Percentiles rank a stretch among this genome's conserved stretches.
Evolutionary conservation across 805 yeast species (phyloP).

Genomic region (Sugiyamaella smithiae): DNA sequence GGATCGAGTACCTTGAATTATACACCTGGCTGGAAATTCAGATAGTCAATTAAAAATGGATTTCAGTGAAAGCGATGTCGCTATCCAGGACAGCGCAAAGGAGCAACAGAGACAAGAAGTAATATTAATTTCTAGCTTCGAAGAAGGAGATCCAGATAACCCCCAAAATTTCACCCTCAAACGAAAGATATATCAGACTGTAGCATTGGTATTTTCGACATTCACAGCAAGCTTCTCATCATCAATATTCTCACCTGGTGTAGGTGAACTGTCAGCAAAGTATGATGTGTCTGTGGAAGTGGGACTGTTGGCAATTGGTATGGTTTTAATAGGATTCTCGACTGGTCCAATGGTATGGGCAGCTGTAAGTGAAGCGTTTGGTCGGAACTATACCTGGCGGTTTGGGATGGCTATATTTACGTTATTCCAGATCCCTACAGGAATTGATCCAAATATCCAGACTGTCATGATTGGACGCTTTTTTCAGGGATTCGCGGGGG

Average conservation of each 20-base stretch:
- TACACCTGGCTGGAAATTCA: no score
- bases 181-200: conserved; percentile 8
- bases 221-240: conserved; percentile 7
- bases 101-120: no score
- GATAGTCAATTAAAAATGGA: no score
- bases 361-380: conserved; percentile 34
- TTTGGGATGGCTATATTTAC: background rate
- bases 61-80: no score
- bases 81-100: no score
- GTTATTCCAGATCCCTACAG: conserved; percentile 11
- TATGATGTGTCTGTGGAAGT: conserved; percentile 11
- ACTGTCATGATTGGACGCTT: conserved; percentile 9
- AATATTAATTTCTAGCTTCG: no score
- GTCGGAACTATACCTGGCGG: conserved; percentile 9
- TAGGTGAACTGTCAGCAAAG: conserved; percentile 1
- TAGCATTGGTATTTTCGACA: conserved; percentile 5
- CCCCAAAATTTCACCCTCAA: conserved; percentile 9
- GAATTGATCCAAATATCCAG: conserved; percentile 11
- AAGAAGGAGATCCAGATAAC: conserved; percentile 9
- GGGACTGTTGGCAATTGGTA: conserved; percentile 46
- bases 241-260: conserved; percentile 12
- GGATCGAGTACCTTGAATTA: no score
- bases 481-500: conserved; percentile 21
- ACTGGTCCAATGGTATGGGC: conserved; percentile 66
- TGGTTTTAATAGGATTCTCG: conserved; percentile 51